Percentiles rank a stretch among this genome's conserved stretches.
Evolutionary conservation across 768 basidiomycete genomes (phyloP).

Genomic region (Candolleomyces eurysporus): DNA sequence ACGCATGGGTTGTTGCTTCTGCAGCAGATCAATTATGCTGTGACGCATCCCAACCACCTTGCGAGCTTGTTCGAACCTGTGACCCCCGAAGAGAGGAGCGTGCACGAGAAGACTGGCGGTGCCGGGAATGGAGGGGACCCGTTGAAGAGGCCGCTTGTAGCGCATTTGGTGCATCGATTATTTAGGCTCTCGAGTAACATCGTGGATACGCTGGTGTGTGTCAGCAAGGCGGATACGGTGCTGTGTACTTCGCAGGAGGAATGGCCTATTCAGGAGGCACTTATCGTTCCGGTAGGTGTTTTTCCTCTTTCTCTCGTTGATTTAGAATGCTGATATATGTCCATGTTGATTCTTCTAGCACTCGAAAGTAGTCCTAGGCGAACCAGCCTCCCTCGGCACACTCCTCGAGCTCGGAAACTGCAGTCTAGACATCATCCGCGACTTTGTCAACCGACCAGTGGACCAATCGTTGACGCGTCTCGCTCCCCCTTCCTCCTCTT

Average conservation of each 20-base stretch:
- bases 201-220: constrained; percentile 63
- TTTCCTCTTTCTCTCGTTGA: background rate
- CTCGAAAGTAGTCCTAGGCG: constrained; percentile 79
- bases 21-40: constrained; percentile 85
- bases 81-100: constrained; percentile 67
- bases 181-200: constrained; percentile 71
- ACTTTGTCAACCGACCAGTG: constrained; percentile 60
- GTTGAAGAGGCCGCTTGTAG: constrained; percentile 67
- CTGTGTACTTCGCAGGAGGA: constrained; percentile 65
- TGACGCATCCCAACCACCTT: constrained; percentile 89
- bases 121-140: constrained; percentile 45
- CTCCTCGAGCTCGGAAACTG: constrained; percentile 82
- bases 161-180: constrained; percentile 68
- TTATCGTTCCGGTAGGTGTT: constrained; percentile 67
- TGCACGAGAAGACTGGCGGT: constrained; percentile 65
- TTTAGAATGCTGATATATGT: background rate
- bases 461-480: constrained; percentile 42
- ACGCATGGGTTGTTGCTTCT: constrained; percentile 68
- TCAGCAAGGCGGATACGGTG: constrained; percentile 68
- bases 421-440: constrained; percentile 69
- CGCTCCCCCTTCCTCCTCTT: constrained; percentile 24
- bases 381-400: constrained; percentile 83
- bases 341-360: constrained; percentile 46
- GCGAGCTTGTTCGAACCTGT: constrained; percentile 79
- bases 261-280: constrained; percentile 67